A percentile compares a stretch with the other conserved stretches of the same genome.
phyloP scores from a whole-genome alignment of 257 asterid genomes.

The Solanum etuberosum region DNA sequence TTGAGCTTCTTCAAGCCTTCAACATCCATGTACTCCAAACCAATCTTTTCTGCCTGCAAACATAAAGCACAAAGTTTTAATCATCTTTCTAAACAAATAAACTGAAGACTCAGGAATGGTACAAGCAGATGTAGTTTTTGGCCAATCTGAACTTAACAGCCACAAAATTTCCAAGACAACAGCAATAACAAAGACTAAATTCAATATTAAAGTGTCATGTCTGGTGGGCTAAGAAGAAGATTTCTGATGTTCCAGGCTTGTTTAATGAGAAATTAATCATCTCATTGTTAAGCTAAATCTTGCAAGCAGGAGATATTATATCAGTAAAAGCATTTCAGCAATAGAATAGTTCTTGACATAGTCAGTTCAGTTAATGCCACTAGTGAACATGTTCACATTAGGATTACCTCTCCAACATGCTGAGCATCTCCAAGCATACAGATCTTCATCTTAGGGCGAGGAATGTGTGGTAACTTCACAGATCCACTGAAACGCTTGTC shows the following conservation, averaged over 20 bases:
- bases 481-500: slow-evolving; percentile 8
- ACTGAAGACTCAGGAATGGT: not conserved
- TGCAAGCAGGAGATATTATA: not conserved
- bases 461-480: slow-evolving; percentile 6
- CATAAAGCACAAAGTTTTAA: not conserved
- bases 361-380: not conserved
- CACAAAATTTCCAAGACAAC: not conserved
- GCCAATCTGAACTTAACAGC: not conserved
- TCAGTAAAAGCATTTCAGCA: not conserved
- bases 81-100: not conserved
- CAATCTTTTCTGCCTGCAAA: slow-evolving; percentile 40
- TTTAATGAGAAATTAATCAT: not conserved
- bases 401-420: slow-evolving; percentile 2
- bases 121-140: not conserved
- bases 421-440: slow-evolving; percentile 7
- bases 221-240: not conserved
- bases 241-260: not conserved
- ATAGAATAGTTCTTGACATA: not conserved
- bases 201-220: not conserved
- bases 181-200: not conserved
- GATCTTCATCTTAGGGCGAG: slow-evolving; percentile 10
- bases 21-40: slow-evolving; percentile 55
- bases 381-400: not conserved
- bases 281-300: not conserved
- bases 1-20: slow-evolving; percentile 52